Conservation (phyloP, 139 green algal species). For the Pleodorina starrii region DNA sequence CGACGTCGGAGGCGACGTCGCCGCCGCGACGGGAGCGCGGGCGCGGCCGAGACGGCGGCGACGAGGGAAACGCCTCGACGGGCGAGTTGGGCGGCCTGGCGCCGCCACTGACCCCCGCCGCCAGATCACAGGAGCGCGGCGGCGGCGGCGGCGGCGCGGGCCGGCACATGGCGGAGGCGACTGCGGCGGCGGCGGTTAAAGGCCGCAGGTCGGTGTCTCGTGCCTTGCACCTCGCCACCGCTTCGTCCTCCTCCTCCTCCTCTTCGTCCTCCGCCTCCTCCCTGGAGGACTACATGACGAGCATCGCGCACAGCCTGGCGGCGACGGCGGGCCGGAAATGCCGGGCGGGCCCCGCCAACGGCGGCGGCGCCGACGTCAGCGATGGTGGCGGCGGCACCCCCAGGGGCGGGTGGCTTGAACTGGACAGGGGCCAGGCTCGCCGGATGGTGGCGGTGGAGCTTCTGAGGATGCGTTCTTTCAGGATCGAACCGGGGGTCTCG, state of each 20-base stretch:
- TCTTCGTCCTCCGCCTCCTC: not conserved
- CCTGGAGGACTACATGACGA: slow-evolving; percentile 11
- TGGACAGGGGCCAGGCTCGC: not conserved
- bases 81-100: not conserved
- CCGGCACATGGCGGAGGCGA: too few relatives aligned
- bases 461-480: not conserved
- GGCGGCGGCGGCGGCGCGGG: not conserved
- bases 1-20: not conserved
- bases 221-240: too few relatives aligned
- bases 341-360: too few relatives aligned
- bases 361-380: too few relatives aligned
- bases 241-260: not conserved
- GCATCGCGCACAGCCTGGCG: not conserved
- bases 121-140: not conserved
- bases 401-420: not conserved
- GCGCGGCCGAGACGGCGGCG: too few relatives aligned
- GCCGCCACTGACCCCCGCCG: not conserved
- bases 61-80: too few relatives aligned
- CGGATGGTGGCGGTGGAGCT: slow-evolving; percentile 10
- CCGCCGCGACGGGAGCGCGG: too few relatives aligned
- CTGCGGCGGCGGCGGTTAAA: not conserved
- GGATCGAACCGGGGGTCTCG: not conserved
- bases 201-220: too few relatives aligned
- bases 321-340: not conserved
- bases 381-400: too few relatives aligned